Evolutionary conservation across 169 alveolate species (phyloP).

Genomic region (Plasmodium cynomolgi): DNA sequence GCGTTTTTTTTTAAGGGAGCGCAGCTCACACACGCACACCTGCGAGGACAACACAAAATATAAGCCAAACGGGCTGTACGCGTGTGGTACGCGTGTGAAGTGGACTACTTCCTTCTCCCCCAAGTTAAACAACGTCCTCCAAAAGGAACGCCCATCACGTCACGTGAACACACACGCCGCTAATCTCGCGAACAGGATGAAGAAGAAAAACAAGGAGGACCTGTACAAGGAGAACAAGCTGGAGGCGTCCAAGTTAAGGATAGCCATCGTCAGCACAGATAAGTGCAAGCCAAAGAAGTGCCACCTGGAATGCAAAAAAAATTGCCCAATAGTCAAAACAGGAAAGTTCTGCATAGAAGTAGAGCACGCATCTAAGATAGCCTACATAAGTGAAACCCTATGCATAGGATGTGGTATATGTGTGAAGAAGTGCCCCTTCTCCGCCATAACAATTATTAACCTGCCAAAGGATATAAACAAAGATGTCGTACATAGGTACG

Average conservation of each 20-base stretch:
- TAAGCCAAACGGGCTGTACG: background rate
- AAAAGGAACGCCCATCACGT: background rate
- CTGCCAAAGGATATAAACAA: constrained; percentile 97
- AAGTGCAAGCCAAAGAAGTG: constrained; percentile 99
- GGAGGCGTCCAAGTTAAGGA: constrained; percentile 95
- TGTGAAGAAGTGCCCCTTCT: constrained; percentile 99
- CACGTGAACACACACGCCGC: background rate
- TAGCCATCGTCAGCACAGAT: constrained; percentile 98
- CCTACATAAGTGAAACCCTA: constrained; percentile 96
- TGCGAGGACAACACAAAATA: background rate
- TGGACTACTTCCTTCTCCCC: background rate
- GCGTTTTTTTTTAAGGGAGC: no score
- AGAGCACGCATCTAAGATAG: constrained; percentile 93
- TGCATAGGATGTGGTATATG: constrained; percentile 99
- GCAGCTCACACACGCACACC: no score
- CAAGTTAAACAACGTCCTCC: background rate
- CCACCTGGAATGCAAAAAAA: constrained; percentile 95
- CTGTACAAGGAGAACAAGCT: constrained; percentile 68
- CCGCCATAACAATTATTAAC: constrained; percentile 98
- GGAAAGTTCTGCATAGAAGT: constrained; percentile 99
- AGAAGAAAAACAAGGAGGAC: constrained; percentile 71
- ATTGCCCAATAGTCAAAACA: constrained; percentile 92
- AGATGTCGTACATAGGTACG: constrained; percentile 95
- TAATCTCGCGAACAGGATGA: constrained; percentile 3
- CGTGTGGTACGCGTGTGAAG: background rate